These are phyloP conservation scores for Venturia pyrina DNA, from an alignment of 2,329 filamentous ascomycete species.

Conservation along the genomic window DNA sequence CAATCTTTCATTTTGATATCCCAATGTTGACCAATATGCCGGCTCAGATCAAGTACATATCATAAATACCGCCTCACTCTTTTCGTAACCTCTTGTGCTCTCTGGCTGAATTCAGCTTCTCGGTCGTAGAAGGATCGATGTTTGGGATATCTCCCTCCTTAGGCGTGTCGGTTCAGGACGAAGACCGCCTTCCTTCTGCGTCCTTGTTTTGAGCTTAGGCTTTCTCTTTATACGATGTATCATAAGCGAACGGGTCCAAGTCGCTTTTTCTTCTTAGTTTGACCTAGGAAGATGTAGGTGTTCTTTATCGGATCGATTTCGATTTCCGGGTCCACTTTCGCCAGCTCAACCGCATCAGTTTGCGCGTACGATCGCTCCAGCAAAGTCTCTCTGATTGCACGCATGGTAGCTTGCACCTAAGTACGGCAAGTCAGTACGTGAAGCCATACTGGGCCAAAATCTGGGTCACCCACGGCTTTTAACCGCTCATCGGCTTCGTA, in stretches of 20 bases:
- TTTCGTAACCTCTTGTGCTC: not conserved
- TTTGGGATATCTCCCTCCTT: not conserved
- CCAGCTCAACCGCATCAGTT: constrained; percentile 59
- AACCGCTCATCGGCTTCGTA: constrained; percentile 56
- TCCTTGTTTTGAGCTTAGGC: not conserved
- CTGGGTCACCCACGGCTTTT: constrained; percentile 42
- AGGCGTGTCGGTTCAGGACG: not conserved
- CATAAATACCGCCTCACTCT: not conserved
- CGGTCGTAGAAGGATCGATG: not conserved
- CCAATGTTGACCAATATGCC: not conserved
- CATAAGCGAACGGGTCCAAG: not conserved
- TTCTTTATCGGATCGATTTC: not conserved
- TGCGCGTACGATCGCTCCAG: constrained; percentile 85
- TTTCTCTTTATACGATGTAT: not conserved
- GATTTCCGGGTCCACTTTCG: constrained; percentile 56
- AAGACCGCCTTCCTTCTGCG: not conserved
- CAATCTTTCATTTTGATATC: not conserved
- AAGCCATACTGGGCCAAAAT: constrained; percentile 4
- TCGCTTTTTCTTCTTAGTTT: not conserved
- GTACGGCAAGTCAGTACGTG: not conserved
- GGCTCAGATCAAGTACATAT: not conserved
- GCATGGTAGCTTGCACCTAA: constrained; percentile 69
- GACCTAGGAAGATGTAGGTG: not conserved
- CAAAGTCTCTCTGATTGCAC: constrained; percentile 70
- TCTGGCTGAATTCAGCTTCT: not conserved